Base-by-base conservation (phyloP, 2,329 filamentous ascomycete genomes). In the Botrytis tulipae region DNA sequence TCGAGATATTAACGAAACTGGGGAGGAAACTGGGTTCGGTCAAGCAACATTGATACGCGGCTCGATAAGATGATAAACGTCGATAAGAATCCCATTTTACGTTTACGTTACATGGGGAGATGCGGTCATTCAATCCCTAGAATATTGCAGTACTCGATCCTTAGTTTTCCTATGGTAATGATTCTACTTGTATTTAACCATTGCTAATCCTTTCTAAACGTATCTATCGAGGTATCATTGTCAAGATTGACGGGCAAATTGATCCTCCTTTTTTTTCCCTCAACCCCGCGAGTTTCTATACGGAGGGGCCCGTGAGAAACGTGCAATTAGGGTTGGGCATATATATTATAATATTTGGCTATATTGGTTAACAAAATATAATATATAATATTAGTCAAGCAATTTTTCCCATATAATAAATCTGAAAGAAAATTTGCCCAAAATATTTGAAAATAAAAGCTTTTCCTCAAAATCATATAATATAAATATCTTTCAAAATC, bases 61-160 rank as follows among this genome's bases (percentile, higher is more conserved):
- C 25, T 63, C 59, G 69, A 40, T 65, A 71, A 63, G 68, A 62
- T 32, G 51, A 60, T 70, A 71, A 40, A 40, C 4, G 35, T 46
- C 32, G 46, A 54, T 67, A 67, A 67, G 46, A 40, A 35, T 54
- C 16, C 20, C n/a, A n/a, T 25, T 51, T n/a, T 54, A 54, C 25
- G n/a, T 57, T 42, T 71, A 63, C 69, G 40, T 71, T 63, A 42
- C 65, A 29, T 42, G n/a, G n/a, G n/a, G n/a, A n/a, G n/a, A n/a
- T n/a, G 29, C 22, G 46, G 25, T 57, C 22, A 32, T 46, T 12
- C 12, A n/a, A 67, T 54, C 18, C 63, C 63, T 67, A n/a, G 20
- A 40, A 25, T 10, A 40, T 37, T 57, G 5, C 32, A 37, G 35
- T 20, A 22, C 37, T 68, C 65, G 32, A 32, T 37, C 12, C 22